Conservation (phyloP, 2,329 filamentous ascomycete genomes). For the Pestalotiopsis fici region DNA sequence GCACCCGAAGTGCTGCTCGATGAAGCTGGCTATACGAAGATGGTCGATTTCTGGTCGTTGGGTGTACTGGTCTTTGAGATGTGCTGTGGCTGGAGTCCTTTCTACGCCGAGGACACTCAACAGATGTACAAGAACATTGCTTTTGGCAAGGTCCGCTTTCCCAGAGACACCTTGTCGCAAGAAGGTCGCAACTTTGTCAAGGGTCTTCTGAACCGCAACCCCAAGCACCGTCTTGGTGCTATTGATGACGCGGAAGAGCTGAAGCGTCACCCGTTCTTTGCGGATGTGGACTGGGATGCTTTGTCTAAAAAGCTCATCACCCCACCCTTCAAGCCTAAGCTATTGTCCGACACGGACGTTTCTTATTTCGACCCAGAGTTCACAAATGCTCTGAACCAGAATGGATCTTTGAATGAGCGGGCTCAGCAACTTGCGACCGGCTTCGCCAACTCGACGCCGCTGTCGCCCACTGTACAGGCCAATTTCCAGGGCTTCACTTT, state of each 20-base stretch:
- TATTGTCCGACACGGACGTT: constrained; percentile 93
- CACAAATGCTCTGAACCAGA: constrained; percentile 87
- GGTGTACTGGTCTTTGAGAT: constrained; percentile 98
- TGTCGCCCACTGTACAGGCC: constrained; percentile 94
- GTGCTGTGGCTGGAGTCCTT: constrained; percentile 99
- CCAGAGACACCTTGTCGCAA: constrained; percentile 87
- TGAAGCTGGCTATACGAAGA: constrained; percentile 97
- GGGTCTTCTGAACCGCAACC: constrained; percentile 93
- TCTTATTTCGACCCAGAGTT: constrained; percentile 99
- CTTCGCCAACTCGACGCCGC: constrained; percentile 84
- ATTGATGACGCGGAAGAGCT: constrained; percentile 90
- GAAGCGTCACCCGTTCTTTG: constrained; percentile 93
- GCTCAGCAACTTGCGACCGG: constrained; percentile 84
- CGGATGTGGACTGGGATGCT: constrained; percentile 89
- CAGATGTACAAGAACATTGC: constrained; percentile 99
- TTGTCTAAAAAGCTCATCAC: constrained; percentile 89
- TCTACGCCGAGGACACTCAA: constrained; percentile 98
- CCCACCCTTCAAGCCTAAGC: constrained; percentile 95
- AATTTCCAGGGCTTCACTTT: constrained; percentile 99
- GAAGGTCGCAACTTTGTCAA: constrained; percentile 98
- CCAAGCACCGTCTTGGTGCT: constrained; percentile 90
- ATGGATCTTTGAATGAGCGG: constrained; percentile 85
- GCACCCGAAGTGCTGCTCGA: constrained; percentile 94
- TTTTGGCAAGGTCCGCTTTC: constrained; percentile 97
- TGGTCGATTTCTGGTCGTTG: constrained; percentile 99